Conservation (phyloP, 2,329 filamentous ascomycete genomes). For the Trichoderma koningii region DNA sequence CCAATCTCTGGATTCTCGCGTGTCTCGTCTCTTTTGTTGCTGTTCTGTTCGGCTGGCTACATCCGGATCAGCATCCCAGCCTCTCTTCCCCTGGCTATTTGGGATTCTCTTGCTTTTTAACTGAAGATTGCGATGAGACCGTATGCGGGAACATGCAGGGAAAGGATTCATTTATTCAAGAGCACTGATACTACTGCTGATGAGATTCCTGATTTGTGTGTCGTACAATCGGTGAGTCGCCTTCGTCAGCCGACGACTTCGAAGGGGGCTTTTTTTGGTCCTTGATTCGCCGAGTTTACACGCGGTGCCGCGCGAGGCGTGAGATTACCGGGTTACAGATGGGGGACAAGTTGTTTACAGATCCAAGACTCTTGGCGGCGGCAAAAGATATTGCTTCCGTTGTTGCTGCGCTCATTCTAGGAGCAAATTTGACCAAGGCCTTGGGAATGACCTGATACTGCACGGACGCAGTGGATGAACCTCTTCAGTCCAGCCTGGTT, state of each 20-base stretch:
- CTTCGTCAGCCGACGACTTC: background rate
- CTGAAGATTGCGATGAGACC: conserved; percentile 10
- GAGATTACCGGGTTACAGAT: background rate
- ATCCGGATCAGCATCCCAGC: conserved; percentile 22
- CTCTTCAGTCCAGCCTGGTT: background rate
- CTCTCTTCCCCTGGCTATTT: background rate
- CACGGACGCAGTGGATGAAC: background rate
- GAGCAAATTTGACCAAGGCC: too few species aligned
- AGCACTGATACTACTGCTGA: too few species aligned
- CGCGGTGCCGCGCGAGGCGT: background rate
- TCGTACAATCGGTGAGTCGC: conserved; percentile 1
- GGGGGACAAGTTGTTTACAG: too few species aligned
- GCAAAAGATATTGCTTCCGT: background rate
- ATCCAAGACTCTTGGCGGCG: conserved; percentile 16
- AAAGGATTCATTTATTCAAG: background rate
- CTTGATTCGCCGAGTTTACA: background rate
- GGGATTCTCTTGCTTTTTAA: background rate
- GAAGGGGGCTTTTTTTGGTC: background rate
- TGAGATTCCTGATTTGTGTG: background rate
- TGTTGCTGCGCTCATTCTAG: background rate
- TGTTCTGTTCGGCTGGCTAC: conserved; percentile 2
- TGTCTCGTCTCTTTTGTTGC: background rate
- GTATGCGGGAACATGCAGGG: conserved; percentile 8
- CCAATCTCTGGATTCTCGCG: background rate
- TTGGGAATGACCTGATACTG: background rate